These are phyloP conservation scores for Naganishia vaughanmartiniae DNA, from an alignment of 768 basidiomycete genomes.

Conservation along the genomic window DNA sequence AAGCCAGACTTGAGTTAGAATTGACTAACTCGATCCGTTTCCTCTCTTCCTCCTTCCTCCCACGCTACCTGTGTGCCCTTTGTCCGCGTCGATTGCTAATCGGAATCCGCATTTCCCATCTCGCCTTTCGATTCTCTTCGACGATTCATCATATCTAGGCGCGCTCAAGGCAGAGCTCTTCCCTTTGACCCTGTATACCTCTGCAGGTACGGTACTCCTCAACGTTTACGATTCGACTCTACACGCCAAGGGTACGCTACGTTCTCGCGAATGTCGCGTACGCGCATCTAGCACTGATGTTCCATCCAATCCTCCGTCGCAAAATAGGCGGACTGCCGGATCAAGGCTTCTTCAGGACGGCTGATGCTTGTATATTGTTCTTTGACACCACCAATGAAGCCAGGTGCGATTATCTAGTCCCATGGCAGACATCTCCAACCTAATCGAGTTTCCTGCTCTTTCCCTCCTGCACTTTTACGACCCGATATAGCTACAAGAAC, in stretches of 20 bases:
- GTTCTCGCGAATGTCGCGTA: background rate
- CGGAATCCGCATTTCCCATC: background rate
- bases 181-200: conserved; percentile 32
- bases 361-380: conserved; percentile 35
- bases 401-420: conserved; percentile 14
- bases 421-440: background rate
- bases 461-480: background rate
- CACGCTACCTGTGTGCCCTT: background rate
- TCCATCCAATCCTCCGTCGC: background rate
- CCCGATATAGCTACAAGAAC: conserved; percentile 30
- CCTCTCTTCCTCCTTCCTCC: background rate
- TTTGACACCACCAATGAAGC: conserved; percentile 36
- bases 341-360: conserved; percentile 34
- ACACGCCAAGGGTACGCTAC: conserved; percentile 34
- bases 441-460: background rate
- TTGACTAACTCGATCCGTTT: background rate
- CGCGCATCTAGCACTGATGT: background rate
- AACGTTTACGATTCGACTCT: conserved; percentile 36
- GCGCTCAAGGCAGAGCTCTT: conserved; percentile 36
- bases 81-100: background rate
- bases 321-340: conserved; percentile 33
- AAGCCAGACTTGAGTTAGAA: background rate
- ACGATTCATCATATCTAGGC: conserved; percentile 9
- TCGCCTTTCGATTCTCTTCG: background rate
- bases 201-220: conserved; percentile 33